These are phyloP conservation scores for Crassisporium funariophilum DNA, from an alignment of 768 basidiomycete species.

Conservation along the genomic window DNA sequence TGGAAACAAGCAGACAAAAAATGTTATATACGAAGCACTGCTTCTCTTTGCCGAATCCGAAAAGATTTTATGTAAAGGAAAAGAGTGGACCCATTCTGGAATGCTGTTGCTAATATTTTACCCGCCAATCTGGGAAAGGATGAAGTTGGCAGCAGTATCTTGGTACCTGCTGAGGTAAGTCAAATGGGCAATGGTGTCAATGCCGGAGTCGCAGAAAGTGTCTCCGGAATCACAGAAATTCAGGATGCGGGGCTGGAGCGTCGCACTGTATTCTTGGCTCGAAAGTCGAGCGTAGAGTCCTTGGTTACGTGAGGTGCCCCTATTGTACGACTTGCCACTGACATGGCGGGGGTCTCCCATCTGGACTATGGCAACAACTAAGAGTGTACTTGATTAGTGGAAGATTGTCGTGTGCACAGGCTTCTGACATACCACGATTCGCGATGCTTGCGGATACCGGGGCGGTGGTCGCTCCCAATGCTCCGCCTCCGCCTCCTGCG, in stretches of 20 bases:
- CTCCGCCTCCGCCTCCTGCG: slow-evolving; percentile 25
- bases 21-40: too few species aligned
- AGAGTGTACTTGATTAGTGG: neutral
- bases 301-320: slow-evolving; percentile 18
- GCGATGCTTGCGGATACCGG: slow-evolving; percentile 22
- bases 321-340: slow-evolving; percentile 25
- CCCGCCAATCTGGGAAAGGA: slow-evolving; percentile 28
- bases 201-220: slow-evolving; percentile 31
- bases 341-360: slow-evolving; percentile 32
- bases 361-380: slow-evolving; percentile 29
- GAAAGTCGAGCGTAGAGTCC: slow-evolving; percentile 23
- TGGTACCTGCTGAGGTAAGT: slow-evolving; percentile 30
- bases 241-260: slow-evolving; percentile 24
- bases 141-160: slow-evolving; percentile 26
- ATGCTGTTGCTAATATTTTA: too few species aligned
- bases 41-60: too few species aligned
- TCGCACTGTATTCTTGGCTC: slow-evolving; percentile 24
- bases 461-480: slow-evolving; percentile 19
- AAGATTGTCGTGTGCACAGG: neutral
- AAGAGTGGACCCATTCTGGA: too few species aligned
- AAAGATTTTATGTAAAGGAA: too few species aligned
- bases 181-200: slow-evolving; percentile 15
- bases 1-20: too few species aligned
- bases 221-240: slow-evolving; percentile 30
- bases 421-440: slow-evolving; percentile 11